A percentile compares a stretch with the other conserved stretches of the same genome.
Evolutionary conservation across 371 early-diverging fungal genomes (phyloP).

Genomic region (Lichtheimia ornata): DNA sequence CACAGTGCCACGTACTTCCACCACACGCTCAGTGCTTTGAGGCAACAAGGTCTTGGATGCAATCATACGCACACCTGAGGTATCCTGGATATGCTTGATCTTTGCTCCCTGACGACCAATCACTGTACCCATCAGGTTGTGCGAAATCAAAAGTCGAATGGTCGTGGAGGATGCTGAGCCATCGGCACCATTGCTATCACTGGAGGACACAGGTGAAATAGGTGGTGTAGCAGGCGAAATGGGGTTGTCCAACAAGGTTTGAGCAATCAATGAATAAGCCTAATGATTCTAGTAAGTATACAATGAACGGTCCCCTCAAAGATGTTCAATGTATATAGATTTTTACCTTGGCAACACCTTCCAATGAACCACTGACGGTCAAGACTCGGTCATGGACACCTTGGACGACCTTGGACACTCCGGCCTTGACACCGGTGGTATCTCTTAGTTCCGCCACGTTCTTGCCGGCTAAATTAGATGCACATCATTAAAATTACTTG

Average conservation of each 20-base stretch:
- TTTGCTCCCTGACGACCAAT: conserved; percentile 87
- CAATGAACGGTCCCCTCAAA: no score
- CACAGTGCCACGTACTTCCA: conserved; percentile 79
- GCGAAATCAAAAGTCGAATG: conserved; percentile 80
- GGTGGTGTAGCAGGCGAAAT: conserved; percentile 28
- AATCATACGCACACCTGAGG: conserved; percentile 78
- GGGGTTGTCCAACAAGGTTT: conserved; percentile 76
- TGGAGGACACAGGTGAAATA: conserved; percentile 29
- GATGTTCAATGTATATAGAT: no score
- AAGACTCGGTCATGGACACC: conserved; percentile 87
- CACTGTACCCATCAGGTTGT: conserved; percentile 86
- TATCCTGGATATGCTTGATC: conserved; percentile 88
- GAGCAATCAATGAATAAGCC: conserved; percentile 63
- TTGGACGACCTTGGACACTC: conserved; percentile 85
- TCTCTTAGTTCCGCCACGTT: conserved; percentile 86
- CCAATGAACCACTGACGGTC: conserved; percentile 79
- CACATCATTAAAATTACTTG: not conserved
- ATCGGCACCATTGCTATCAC: conserved; percentile 5
- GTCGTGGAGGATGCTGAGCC: conserved; percentile 17
- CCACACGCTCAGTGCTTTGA: conserved; percentile 84
- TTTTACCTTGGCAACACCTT: conserved; percentile 70
- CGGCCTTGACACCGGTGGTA: conserved; percentile 80
- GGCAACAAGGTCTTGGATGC: conserved; percentile 87
- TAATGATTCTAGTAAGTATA: not conserved
- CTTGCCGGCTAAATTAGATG: conserved; percentile 59